Conservation (phyloP, 176 grass and related monocot species). For the Aegilops speltoides region DNA sequence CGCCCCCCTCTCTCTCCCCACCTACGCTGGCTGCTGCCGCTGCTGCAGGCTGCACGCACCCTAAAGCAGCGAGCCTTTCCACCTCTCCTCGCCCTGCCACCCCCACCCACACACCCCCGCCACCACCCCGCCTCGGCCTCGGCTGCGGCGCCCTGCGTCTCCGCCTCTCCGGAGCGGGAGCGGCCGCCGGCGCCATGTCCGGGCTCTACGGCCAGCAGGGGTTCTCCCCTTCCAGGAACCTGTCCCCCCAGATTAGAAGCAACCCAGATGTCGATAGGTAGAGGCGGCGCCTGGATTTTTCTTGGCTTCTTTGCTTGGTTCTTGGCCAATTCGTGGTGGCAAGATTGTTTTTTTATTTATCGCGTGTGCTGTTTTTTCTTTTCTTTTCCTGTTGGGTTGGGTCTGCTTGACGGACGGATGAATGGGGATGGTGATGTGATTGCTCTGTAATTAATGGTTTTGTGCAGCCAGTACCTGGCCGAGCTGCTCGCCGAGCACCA, state of each 20-base stretch:
- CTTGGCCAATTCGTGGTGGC: slow-evolving; percentile 38
- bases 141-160: slow-evolving; percentile 19
- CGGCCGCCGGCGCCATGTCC: slow-evolving; percentile 66
- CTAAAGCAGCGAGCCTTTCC: slow-evolving; percentile 55
- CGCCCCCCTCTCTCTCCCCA: slow-evolving; percentile 11
- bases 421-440: slow-evolving; percentile 5
- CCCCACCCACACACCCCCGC: slow-evolving; percentile 43
- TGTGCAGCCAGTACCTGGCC: slow-evolving; percentile 78
- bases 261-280: slow-evolving; percentile 86
- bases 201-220: slow-evolving; percentile 72
- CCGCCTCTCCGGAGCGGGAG: not conserved
- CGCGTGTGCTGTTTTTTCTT: not conserved
- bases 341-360: slow-evolving; percentile 38
- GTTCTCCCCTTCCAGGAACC: slow-evolving; percentile 81
- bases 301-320: slow-evolving; percentile 15
- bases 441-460: slow-evolving; percentile 8
- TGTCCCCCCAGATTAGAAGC: slow-evolving; percentile 85
- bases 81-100: slow-evolving; percentile 51
- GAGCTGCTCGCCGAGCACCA: slow-evolving; percentile 93
- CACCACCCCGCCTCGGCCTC: slow-evolving; percentile 5
- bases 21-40: slow-evolving; percentile 34
- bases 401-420: not conserved
- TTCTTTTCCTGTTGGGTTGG: not conserved
- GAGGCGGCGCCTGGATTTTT: slow-evolving; percentile 28
- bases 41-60: slow-evolving; percentile 49